Conservation (phyloP, 805 yeast genomes). For the Kodamaea hsintzibuensis region DNA sequence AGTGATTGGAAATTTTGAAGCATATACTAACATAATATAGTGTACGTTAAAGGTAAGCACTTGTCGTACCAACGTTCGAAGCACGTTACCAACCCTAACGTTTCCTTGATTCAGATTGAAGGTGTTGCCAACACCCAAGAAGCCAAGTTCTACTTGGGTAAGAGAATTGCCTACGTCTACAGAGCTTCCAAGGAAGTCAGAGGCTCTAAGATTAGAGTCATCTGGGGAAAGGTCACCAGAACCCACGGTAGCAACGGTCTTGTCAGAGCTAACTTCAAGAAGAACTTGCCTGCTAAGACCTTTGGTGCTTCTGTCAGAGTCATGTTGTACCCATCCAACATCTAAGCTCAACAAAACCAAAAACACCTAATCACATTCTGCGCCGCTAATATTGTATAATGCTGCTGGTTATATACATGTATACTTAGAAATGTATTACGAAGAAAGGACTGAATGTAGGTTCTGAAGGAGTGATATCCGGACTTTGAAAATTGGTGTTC, state of each 20-base stretch:
- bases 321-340: conserved; percentile 99
- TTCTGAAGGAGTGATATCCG: background rate
- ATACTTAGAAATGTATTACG: conserved; percentile 13
- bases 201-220: conserved; percentile 99
- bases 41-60: conserved; percentile 99
- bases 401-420: conserved; percentile 9
- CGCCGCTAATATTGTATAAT: conserved; percentile 8
- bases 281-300: conserved; percentile 99
- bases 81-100: conserved; percentile 97
- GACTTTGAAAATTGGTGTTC: background rate
- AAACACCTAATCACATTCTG: conserved; percentile 1
- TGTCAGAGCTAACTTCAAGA: conserved; percentile 98
- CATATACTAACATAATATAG: conserved; percentile 50
- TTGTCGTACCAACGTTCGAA: conserved; percentile 99
- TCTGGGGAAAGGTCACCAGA: conserved; percentile 99
- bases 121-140: conserved; percentile 91
- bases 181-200: conserved; percentile 96
- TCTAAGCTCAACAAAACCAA: conserved; percentile 52
- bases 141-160: conserved; percentile 99
- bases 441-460: background rate
- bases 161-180: conserved; percentile 99
- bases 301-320: conserved; percentile 99
- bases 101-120: conserved; percentile 95
- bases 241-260: conserved; percentile 98
- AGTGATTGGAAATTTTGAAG: background rate